Conservation (phyloP, 176 grass and related monocot genomes). For the Lolium rigidum region DNA sequence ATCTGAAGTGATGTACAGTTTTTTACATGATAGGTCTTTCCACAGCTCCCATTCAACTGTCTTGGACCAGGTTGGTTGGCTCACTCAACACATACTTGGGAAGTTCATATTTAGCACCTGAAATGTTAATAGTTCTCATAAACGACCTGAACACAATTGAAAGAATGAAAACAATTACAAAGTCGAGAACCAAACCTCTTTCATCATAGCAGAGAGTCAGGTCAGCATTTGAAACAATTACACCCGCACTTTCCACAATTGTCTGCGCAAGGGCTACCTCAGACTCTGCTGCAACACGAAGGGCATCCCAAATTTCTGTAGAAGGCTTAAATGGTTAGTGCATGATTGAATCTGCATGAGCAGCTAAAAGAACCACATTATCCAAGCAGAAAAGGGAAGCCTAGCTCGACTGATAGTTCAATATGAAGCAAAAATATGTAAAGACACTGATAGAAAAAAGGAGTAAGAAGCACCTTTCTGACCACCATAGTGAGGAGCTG, state of each 20-base stretch:
- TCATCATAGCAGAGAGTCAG: constrained; percentile 81
- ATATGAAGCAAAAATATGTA: constrained; percentile 5
- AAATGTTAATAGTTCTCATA: constrained; percentile 14
- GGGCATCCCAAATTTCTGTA: constrained; percentile 86
- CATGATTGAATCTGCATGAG: not conserved
- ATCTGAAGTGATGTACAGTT: constrained; percentile 55
- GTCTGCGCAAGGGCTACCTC: constrained; percentile 65
- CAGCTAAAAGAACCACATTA: constrained; percentile 4
- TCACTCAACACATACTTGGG: constrained; percentile 84
- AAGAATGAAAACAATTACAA: not conserved
- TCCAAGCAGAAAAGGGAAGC: constrained; percentile 9
- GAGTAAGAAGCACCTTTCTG: constrained; percentile 56
- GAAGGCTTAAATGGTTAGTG: constrained; percentile 21
- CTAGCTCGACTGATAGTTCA: not conserved
- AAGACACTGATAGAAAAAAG: not conserved
- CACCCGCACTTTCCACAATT: constrained; percentile 76
- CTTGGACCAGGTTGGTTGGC: constrained; percentile 67
- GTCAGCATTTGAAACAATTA: constrained; percentile 73
- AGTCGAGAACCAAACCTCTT: constrained; percentile 45
- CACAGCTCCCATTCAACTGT: constrained; percentile 51
- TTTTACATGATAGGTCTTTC: constrained; percentile 52
- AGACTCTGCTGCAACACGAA: constrained; percentile 65
- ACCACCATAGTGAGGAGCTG: constrained; percentile 80
- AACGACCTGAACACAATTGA: not conserved
- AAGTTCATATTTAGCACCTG: constrained; percentile 88